Base-by-base conservation (phyloP, 2,329 filamentous ascomycete genomes). In the Dendryphion nanum region DNA sequence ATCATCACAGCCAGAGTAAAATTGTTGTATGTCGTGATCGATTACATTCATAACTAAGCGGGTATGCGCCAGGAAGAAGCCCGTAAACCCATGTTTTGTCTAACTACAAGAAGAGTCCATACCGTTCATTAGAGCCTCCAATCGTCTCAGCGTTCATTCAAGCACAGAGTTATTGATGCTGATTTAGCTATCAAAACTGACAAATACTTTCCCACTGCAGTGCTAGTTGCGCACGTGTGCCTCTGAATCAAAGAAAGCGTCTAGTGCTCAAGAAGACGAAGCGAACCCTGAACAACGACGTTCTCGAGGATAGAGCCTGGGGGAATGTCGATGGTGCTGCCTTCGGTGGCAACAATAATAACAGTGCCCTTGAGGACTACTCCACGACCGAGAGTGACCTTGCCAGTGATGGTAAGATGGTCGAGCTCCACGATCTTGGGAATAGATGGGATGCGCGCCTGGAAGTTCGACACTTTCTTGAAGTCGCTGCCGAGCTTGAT, bases 401-500 rank as follows among this genome's bases (percentile, higher is more conserved):
- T 89, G 64, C 93, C 93, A 23, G 93, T 98, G 59, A 98, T 95
- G 64, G 93, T 98, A 43, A 98, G 81, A 67, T 98, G 93, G 64
- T 94, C 88, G 33, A 93, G 81, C 75, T 94, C 88, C 52, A 93
- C 82, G 57, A 94, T 90, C 79, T 88, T 90, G 63, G 88, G 88
- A 59, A 94, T 94, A 49, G 84, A 89, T 8, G 85, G 78, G 55
- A 94, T 90, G 65, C 85, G 85, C 71, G 88, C 84, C 75, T 89
- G 85, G 79, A 94, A 94, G 76, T 89, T 93, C 1, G 91, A 97
- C 26, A 98, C 93, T 83, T 98, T 98, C 86, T 98, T 98, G 83
- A 98, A 98, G 79, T 98, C 93, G 62, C 83, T 83, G 58, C 93
- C 93, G 38, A 98, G 86, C 85, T 98, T 98, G 80, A 98, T 98